A percentile compares a stretch with the other conserved stretches of the same genome.
Conservation (phyloP, 2,329 filamentous ascomycete genomes). For the Aspergillus floridensis region DNA sequence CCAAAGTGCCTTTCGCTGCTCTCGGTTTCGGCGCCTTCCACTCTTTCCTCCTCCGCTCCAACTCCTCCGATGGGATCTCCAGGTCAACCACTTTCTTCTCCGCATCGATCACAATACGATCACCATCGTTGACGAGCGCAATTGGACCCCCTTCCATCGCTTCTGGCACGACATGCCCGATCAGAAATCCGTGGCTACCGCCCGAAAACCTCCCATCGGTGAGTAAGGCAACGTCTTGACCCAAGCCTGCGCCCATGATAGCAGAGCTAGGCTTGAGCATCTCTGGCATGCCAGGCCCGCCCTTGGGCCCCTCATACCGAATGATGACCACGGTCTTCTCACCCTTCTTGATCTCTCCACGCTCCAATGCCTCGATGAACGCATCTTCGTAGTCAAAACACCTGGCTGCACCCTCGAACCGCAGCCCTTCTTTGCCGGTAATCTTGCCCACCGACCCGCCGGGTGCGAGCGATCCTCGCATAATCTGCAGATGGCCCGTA, state of each 20-base stretch:
- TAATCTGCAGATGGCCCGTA: conserved; percentile 67
- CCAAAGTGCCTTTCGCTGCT: conserved; percentile 8
- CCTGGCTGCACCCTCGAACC: conserved; percentile 62
- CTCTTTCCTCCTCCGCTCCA: conserved; percentile 6
- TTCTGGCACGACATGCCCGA: conserved; percentile 27
- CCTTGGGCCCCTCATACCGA: conserved; percentile 67
- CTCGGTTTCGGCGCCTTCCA: conserved; percentile 5
- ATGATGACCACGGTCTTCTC: conserved; percentile 70
- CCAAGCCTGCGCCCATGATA: conserved; percentile 69
- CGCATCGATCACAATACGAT: conserved; percentile 13
- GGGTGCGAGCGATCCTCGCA: conserved; percentile 64
- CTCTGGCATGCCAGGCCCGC: conserved; percentile 68
- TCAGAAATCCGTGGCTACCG: conserved; percentile 47
- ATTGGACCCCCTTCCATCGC: conserved; percentile 14
- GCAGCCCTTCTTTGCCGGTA: conserved; percentile 66
- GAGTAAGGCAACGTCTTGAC: conserved; percentile 64
- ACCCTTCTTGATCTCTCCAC: conserved; percentile 63
- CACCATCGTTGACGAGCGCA: conserved; percentile 8
- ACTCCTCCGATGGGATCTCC: conserved; percentile 2
- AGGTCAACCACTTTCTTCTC: conserved; percentile 11
- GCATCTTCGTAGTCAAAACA: conserved; percentile 65
- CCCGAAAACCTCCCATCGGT: conserved; percentile 51
- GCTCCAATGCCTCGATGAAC: conserved; percentile 63
- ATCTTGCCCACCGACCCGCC: conserved; percentile 67
- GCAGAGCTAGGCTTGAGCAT: conserved; percentile 67